phyloP scores from a whole-genome alignment of 768 basidiomycete species.

The Mycena olivaceomarginata region DNA sequence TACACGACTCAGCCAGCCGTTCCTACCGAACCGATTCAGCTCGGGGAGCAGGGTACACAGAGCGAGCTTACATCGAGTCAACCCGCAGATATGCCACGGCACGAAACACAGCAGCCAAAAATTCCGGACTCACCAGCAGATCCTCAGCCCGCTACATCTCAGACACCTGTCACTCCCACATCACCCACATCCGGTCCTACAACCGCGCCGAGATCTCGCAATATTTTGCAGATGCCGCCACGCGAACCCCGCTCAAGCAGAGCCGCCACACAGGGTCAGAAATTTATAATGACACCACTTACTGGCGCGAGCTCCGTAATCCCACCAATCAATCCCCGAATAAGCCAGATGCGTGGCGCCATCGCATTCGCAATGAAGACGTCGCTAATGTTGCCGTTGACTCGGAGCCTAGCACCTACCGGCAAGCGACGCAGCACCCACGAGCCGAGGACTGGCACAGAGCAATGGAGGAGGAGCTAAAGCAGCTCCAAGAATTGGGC shows the following conservation, averaged over 20 bases:
- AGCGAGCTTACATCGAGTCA: conserved; percentile 28
- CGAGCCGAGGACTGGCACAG: no score
- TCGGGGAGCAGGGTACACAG: background rate
- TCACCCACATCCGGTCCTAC: background rate
- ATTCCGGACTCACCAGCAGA: no score
- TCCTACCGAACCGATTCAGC: background rate
- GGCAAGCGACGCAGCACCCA: no score
- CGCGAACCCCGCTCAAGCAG: background rate
- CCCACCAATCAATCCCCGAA: conserved; percentile 18
- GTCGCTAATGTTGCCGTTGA: no score
- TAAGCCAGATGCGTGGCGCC: conserved; percentile 16
- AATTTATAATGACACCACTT: conserved; percentile 23
- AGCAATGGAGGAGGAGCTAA: no score
- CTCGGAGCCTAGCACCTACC: no score
- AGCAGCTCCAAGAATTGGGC: no score
- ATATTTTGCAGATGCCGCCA: conserved; percentile 19
- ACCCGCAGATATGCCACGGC: no score
- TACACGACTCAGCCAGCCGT: conserved; percentile 10
- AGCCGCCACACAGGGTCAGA: conserved; percentile 6
- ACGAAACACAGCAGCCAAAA: no score
- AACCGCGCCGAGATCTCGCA: background rate
- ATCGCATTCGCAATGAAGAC: no score
- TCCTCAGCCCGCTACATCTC: no score
- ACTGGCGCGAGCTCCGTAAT: conserved; percentile 19
- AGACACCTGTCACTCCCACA: background rate